phyloP scores from a whole-genome alignment of 1,284 basidiomycete species.

The Puccinia horiana region DNA sequence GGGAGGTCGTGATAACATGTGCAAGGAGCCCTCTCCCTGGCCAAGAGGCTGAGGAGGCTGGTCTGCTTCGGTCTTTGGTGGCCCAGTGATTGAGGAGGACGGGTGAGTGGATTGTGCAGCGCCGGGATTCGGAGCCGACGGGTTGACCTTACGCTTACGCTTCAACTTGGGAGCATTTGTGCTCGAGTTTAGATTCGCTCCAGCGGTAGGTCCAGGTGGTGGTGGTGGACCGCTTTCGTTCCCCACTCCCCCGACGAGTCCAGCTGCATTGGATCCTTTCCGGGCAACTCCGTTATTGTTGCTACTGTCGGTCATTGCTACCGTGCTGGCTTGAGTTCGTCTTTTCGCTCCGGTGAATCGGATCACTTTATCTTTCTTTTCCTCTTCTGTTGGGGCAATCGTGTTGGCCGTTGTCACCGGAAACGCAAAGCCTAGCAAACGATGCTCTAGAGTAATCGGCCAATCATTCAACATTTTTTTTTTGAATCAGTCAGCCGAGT shows the following conservation, averaged over 20 bases:
- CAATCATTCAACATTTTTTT: not conserved
- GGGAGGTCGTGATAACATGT: not conserved
- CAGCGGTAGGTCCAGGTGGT: not conserved
- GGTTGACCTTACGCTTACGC: conserved; percentile 20
- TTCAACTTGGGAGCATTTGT: conserved; percentile 6
- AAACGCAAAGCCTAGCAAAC: conserved; percentile 48
- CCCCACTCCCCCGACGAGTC: not conserved
- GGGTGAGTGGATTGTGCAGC: not conserved
- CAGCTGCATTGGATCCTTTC: not conserved
- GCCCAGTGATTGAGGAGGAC: not conserved
- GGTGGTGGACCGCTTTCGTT: not conserved
- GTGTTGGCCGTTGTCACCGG: not conserved
- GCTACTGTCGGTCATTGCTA: not conserved
- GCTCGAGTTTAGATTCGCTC: not conserved
- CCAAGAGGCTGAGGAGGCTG: not conserved
- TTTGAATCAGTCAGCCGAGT: not conserved
- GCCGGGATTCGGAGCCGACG: not conserved
- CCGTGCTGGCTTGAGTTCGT: not conserved
- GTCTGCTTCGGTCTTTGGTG: not conserved
- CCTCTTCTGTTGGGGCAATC: not conserved
- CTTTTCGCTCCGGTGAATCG: conserved; percentile 31
- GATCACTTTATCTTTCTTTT: conserved; percentile 44
- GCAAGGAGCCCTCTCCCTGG: not conserved
- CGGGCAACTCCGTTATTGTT: not conserved
- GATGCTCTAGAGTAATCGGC: conserved; percentile 11